Evolutionary conservation across 371 early-diverging fungal genomes (phyloP), one percentile per base, ranked within the genome.

Genomic region (Syncephalis fuscata): DNA sequence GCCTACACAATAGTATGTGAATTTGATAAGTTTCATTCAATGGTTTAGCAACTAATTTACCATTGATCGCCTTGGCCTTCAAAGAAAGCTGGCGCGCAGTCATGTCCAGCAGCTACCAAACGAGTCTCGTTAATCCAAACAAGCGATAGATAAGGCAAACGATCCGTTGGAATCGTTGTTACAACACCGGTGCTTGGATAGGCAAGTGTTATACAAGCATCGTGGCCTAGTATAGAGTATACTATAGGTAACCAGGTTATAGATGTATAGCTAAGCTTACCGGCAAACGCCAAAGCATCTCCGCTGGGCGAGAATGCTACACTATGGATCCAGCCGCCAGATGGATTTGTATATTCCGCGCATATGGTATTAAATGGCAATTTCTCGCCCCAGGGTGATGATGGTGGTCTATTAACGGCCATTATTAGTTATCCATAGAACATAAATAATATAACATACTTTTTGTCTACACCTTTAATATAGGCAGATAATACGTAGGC

Each of bases 401-500:
- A 66, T 15, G 80, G 61, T 9, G 85, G 86, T 46, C 71, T 72
- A 66, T 17, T 44, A 4, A 32, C 32, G 32, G 4, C 4, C 11
- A 32, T 32, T 32, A 32, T 32, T 32, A 11, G 32, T 32, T 32
- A 11, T 42, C 7, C 2, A 27, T 11, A 9, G 14, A 17, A 21
- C 14, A 15, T 17, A 19, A 17, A 26, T 3, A 23, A 7, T 15
- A 10, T 40, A 26, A 25, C 59, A 45, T 67, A 81, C 82, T 85
- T 92, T 52, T 81, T 71, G 60, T 95, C 95, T 25, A 92, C 73
- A 5, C 91, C 92, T 66, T 95, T 94, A 63, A 94, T 82, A 59
- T 70, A 93, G 1, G 93, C 91, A 2, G 94, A 92, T 48, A 93
- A 87, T 16, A 97, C 95, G 36, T 94, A 83, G 15, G 88, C 88